Conservation (phyloP, 192 early-diverging fungal species). For the Entomortierella lignicola region DNA sequence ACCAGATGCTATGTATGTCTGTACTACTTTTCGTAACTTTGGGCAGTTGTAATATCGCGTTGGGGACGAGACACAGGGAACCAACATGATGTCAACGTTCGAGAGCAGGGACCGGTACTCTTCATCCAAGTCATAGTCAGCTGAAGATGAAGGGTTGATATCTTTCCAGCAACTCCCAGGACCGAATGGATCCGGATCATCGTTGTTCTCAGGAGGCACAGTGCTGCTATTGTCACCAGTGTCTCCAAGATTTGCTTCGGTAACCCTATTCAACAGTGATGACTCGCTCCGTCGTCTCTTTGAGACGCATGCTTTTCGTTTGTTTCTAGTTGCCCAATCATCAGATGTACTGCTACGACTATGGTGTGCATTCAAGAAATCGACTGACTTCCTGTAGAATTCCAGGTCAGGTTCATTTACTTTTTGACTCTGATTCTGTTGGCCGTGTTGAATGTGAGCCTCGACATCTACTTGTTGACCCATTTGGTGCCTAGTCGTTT, state of each 20-base stretch:
- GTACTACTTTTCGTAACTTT: slow-evolving; percentile 12
- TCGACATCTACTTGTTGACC: no score
- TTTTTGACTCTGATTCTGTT: neutral
- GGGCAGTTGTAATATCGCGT: slow-evolving; percentile 34
- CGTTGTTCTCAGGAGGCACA: neutral
- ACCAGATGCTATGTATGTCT: slow-evolving; percentile 15
- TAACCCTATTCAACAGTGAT: slow-evolving; percentile 5
- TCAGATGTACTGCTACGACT: slow-evolving; percentile 12
- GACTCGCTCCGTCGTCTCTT: slow-evolving; percentile 31
- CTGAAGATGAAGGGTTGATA: neutral
- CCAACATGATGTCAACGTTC: slow-evolving; percentile 24
- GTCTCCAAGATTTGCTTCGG: neutral
- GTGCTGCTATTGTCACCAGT: neutral
- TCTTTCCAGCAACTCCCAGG: slow-evolving; percentile 30
- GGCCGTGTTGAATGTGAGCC: neutral
- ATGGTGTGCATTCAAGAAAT: slow-evolving; percentile 37
- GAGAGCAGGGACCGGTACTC: slow-evolving; percentile 25
- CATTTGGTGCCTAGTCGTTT: no score
- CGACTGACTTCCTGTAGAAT: slow-evolving; percentile 29
- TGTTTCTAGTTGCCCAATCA: slow-evolving; percentile 41
- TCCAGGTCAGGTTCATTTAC: slow-evolving; percentile 8
- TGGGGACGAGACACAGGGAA: slow-evolving; percentile 28
- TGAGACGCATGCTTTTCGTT: slow-evolving; percentile 8
- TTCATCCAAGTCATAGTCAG: slow-evolving; percentile 4
- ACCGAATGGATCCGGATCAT: slow-evolving; percentile 7